A percentile compares a stretch with the other conserved stretches of the same genome.
These are phyloP conservation scores for Ganoderma lucidum DNA, from an alignment of 1,284 basidiomycete genomes.

Conservation along the genomic window DNA sequence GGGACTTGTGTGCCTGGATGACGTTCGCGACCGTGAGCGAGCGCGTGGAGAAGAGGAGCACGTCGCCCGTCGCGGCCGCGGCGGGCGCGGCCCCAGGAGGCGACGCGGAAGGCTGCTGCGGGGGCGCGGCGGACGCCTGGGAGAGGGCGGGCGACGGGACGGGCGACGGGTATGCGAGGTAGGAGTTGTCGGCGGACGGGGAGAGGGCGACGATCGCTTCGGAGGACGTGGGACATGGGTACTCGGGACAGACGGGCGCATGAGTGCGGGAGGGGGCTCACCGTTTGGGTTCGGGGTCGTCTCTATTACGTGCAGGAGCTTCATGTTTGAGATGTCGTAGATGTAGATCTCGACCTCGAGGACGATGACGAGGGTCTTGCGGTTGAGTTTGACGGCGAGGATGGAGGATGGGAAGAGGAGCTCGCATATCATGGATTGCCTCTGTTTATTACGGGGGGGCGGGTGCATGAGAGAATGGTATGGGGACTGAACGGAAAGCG, in stretches of 20 bases:
- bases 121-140: conserved; percentile 50
- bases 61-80: conserved; percentile 78
- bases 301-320: conserved; percentile 96
- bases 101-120: conserved; percentile 31
- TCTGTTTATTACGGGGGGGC: conserved; percentile 53
- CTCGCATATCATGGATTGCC: conserved; percentile 99
- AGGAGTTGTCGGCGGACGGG: conserved; percentile 95
- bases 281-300: conserved; percentile 96
- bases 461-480: conserved; percentile 13
- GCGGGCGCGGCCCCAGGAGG: conserved; percentile 42
- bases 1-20: conserved; percentile 96
- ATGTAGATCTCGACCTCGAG: conserved; percentile 98
- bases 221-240: conserved; percentile 9
- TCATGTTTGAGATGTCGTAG: conserved; percentile 99
- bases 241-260: conserved; percentile 10
- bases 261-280: conserved; percentile 43
- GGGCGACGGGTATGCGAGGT: conserved; percentile 95
- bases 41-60: conserved; percentile 93
- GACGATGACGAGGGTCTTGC: conserved; percentile 95
- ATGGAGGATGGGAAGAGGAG: conserved; percentile 97
- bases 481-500: background rate
- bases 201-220: conserved; percentile 94
- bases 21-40: conserved; percentile 93
- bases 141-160: conserved; percentile 82
- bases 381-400: conserved; percentile 95